A percentile compares a stretch with the other conserved stretches of the same genome.
Conservation (phyloP, 495 filamentous ascomycete species). For the Entonaema liquescens region DNA sequence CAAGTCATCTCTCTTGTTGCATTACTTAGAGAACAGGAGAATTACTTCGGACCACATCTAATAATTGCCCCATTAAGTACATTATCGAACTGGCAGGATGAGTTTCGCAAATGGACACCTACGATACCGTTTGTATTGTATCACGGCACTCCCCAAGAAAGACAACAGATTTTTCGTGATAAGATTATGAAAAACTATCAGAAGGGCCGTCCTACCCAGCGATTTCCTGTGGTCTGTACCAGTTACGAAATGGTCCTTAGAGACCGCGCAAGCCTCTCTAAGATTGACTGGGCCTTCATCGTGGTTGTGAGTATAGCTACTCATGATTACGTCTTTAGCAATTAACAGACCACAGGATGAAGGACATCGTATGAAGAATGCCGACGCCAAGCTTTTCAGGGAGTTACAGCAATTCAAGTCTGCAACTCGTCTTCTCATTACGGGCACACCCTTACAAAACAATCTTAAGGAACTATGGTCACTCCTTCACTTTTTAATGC, state of each 20-base stretch:
- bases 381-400: conserved; percentile 89
- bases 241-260: conserved; percentile 96
- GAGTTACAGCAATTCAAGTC: conserved; percentile 88
- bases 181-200: conserved; percentile 66
- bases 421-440: conserved; percentile 89
- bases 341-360: conserved; percentile 69
- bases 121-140: conserved; percentile 87
- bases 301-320: conserved; percentile 73
- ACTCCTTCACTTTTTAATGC: conserved; percentile 89
- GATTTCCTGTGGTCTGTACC: conserved; percentile 92
- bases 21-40: conserved; percentile 83
- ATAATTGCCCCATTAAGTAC: conserved; percentile 92
- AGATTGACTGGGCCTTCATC: conserved; percentile 94
- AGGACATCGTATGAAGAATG: conserved; percentile 96
- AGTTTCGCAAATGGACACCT: conserved; percentile 90
- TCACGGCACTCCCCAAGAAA: conserved; percentile 80
- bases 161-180: conserved; percentile 73
- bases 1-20: conserved; percentile 94
- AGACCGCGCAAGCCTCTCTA: conserved; percentile 78
- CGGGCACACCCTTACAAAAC: conserved; percentile 94
- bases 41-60: conserved; percentile 83
- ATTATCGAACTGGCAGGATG: conserved; percentile 94
- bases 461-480: conserved; percentile 97
- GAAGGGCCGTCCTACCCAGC: conserved; percentile 56
- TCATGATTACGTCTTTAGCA: background rate